Base-by-base conservation (phyloP, 1,284 basidiomycete genomes). In the Psilocybe mexicana region DNA sequence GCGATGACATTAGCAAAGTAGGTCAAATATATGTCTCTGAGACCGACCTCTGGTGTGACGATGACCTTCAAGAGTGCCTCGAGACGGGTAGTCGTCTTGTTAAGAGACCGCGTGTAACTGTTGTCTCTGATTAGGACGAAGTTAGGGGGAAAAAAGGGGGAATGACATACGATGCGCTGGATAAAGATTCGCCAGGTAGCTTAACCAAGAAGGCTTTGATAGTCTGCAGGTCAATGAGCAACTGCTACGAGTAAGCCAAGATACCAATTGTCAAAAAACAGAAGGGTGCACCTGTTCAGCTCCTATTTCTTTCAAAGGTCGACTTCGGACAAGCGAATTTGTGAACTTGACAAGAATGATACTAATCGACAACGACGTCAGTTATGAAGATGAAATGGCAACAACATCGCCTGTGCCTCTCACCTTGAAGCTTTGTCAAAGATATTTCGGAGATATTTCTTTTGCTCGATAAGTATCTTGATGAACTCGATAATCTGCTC, bases 21-120 rank as follows among this genome's bases (percentile, higher is more conserved):
- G 49, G 38, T 5, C 26, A 48, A 2, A 11, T 36, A 12, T 7
- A 18, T 30, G 7, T 11, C 7, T 33, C 7, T 2, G 45, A 56
- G 33, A 40, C 38, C 35, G 24, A 92, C 92, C 60, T 89, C 90
- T 1, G 94, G 94, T 0, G 93, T 94, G 24, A 97, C 87, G 60
- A 98, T 91, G 56, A 96, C 93, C 73, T 98, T 97, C 59, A 98
- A 83, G 65, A 98, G 77, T 1, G 93, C 92, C 71, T 98, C 96
- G 48, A 98, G 74, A 58, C 88, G 83, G 3, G 87, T 85, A 0
- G 92, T 90, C 49, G 83, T 88, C 65, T 93, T 95, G 28, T 83
- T 87, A 47, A 97, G 80, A 61, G 87, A 88, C 58, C 90, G 87
- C 2, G 86, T 85, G 70, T 96, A 96, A 40, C 92, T 94, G 66